Percentiles rank a stretch among this genome's conserved stretches.
These are phyloP conservation scores for Dryadomyces quercivorus DNA, from an alignment of 2,329 filamentous ascomycete genomes.

Conservation along the genomic window DNA sequence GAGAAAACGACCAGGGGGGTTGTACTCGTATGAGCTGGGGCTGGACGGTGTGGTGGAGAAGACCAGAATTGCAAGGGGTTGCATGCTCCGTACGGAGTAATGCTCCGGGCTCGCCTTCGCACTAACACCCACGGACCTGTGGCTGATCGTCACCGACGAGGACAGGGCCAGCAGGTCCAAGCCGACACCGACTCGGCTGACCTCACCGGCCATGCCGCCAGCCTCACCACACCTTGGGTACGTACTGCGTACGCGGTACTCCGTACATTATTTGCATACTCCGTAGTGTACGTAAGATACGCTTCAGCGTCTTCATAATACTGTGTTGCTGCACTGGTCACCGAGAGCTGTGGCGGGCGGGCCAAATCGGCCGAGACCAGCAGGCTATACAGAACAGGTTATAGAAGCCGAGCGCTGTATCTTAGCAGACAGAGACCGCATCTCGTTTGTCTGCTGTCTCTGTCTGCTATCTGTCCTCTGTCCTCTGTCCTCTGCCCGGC, in stretches of 20 bases:
- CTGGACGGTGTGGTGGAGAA: neutral
- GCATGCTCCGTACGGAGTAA: neutral
- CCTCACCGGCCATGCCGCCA: slow-evolving; percentile 9
- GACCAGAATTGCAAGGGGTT: neutral
- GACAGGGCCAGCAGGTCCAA: neutral
- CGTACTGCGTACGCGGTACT: neutral
- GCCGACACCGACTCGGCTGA: neutral
- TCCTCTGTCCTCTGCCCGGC: no score
- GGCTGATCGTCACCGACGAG: slow-evolving; percentile 4
- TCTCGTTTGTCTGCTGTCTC: neutral
- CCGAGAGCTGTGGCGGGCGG: neutral
- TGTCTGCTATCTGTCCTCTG: neutral
- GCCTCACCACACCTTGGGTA: slow-evolving; percentile 4
- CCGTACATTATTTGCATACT: no score
- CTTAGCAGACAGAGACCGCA: neutral
- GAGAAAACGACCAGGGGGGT: neutral
- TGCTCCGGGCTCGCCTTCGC: neutral
- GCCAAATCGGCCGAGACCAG: slow-evolving; percentile 8
- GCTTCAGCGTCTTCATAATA: no score
- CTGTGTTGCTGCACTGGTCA: no score
- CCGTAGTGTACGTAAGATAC: no score
- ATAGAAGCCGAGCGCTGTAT: neutral
- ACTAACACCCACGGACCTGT: neutral
- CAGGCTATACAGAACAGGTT: neutral
- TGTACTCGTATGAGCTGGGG: neutral